Evolutionary conservation across 148 eudicot genomes (phyloP).

Genomic region (Silene latifolia): DNA sequence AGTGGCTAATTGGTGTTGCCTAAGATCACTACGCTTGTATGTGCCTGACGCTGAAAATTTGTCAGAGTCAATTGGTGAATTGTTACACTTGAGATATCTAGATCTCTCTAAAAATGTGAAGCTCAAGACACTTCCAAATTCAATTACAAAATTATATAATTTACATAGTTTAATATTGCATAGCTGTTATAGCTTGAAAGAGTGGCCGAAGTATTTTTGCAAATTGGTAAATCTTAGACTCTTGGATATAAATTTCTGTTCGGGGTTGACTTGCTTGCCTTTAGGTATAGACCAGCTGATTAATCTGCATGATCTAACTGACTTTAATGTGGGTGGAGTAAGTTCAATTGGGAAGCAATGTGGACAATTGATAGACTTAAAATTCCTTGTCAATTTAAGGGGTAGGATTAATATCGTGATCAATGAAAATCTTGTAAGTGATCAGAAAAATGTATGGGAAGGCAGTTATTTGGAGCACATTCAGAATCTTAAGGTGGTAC

Average conservation of each 20-base stretch:
- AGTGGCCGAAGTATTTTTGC: slow-evolving; percentile 16
- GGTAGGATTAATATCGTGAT: not conserved
- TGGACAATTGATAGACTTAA: not conserved
- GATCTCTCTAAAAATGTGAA: not conserved
- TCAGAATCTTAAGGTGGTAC: not conserved
- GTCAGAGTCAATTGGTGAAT: slow-evolving; percentile 15
- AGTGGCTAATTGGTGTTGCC: slow-evolving; percentile 6
- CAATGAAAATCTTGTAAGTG: not conserved
- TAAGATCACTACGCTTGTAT: slow-evolving; percentile 17
- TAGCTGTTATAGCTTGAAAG: not conserved
- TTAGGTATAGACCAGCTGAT: slow-evolving; percentile 17
- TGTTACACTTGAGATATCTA: slow-evolving; percentile 28
- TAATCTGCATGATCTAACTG: not conserved
- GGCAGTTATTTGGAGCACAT: not conserved
- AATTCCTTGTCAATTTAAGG: not conserved
- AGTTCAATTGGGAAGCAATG: not conserved
- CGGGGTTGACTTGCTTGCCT: slow-evolving; percentile 13
- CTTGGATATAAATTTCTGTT: not conserved
- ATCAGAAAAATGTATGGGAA: not conserved
- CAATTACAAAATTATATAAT: slow-evolving; percentile 23
- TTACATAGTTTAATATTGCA: slow-evolving; percentile 15
- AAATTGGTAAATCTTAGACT: slow-evolving; percentile 16
- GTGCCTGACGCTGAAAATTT: not conserved
- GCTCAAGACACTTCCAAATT: not conserved
- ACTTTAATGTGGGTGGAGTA: not conserved